These are phyloP conservation scores for Ceratobasidium sp. DNA, from an alignment of 1,284 basidiomycete genomes.

Conservation along the genomic window DNA sequence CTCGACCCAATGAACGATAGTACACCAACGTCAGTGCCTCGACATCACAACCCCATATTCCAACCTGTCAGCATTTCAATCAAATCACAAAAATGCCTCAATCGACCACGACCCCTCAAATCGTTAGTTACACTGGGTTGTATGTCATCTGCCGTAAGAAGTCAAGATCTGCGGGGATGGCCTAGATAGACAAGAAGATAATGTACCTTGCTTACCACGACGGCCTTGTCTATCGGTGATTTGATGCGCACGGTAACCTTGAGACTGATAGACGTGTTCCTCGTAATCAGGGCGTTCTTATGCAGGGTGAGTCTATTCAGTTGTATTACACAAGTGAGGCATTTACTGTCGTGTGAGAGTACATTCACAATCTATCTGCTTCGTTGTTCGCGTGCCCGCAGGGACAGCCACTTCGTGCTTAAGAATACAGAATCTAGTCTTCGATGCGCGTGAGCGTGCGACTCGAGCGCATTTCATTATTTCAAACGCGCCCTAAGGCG, in stretches of 20 bases:
- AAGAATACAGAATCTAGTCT: not conserved
- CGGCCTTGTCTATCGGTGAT: not conserved
- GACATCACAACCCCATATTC: slow-evolving; percentile 18
- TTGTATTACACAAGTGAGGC: not conserved
- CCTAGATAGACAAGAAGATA: not conserved
- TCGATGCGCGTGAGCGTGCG: not conserved
- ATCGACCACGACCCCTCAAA: slow-evolving; percentile 19
- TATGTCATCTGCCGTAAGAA: slow-evolving; percentile 6
- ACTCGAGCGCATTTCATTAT: not conserved
- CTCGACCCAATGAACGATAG: not conserved
- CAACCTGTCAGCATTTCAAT: not conserved
- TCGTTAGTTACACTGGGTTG: not conserved
- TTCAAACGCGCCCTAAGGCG: too few relatives aligned
- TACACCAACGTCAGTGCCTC: not conserved
- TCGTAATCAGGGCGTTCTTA: too few relatives aligned
- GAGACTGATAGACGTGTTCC: not conserved
- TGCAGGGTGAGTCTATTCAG: not conserved
- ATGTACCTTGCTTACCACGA: not conserved
- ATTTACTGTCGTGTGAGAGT: not conserved
- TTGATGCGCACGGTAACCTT: not conserved
- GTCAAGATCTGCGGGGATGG: not conserved
- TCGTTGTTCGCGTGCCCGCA: slow-evolving; percentile 6
- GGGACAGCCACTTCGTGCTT: not conserved
- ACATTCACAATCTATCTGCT: not conserved
- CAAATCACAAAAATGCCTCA: slow-evolving; percentile 32